Evolutionary conservation across 2,329 filamentous ascomycete species (phyloP).

Genomic region (Ophiostoma himal-ulmi): DNA sequence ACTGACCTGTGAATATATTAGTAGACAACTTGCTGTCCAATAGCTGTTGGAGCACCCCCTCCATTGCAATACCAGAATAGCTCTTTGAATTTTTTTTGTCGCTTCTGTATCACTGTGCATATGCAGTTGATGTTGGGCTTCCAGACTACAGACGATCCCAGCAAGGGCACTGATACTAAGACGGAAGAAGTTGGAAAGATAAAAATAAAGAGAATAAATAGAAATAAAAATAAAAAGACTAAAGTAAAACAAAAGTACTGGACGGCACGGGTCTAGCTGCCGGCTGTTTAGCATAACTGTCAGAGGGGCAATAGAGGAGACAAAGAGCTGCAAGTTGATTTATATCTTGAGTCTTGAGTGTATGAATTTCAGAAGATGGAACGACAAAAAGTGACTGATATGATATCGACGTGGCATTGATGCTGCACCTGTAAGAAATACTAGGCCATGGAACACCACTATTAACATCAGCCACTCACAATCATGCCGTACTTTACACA

Average conservation of each 20-base stretch:
- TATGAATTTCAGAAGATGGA: too few species aligned
- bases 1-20: background rate
- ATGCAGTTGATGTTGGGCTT: constrained; percentile 10
- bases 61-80: background rate
- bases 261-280: constrained; percentile 9
- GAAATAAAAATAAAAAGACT: background rate
- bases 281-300: background rate
- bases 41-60: background rate
- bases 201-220: background rate
- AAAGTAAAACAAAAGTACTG: background rate
- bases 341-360: too few species aligned
- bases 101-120: constrained; percentile 7
- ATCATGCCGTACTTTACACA: background rate
- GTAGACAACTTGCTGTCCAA: background rate
- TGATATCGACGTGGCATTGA: background rate
- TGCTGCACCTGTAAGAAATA: background rate
- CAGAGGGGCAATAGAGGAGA: constrained; percentile 6
- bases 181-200: background rate
- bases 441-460: background rate
- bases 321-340: background rate
- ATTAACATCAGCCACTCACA: background rate
- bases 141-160: background rate
- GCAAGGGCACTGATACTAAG: background rate
- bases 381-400: too few species aligned
- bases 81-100: background rate